Evolutionary conservation across 768 basidiomycete genomes (phyloP).

Genomic region (Collybiopsis confluens): DNA sequence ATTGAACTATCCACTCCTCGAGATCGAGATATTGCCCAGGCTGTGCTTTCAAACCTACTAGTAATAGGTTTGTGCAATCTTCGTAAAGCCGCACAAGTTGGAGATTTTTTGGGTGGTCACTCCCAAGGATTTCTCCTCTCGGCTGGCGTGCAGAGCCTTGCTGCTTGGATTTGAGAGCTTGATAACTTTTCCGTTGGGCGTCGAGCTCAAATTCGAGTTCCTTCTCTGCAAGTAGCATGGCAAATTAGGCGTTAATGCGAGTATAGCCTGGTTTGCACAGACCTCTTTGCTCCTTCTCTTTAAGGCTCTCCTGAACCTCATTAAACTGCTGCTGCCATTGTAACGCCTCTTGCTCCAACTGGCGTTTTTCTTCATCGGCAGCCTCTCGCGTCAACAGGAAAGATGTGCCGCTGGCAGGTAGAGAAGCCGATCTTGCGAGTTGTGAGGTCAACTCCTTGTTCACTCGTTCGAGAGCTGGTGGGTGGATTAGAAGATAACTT

Average conservation of each 20-base stretch:
- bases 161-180: slow-evolving; percentile 37
- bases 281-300: slow-evolving; percentile 44
- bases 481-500: slow-evolving; percentile 7
- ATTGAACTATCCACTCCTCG: slow-evolving; percentile 62
- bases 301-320: slow-evolving; percentile 35
- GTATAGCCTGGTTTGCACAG: too few relatives aligned
- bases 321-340: slow-evolving; percentile 39
- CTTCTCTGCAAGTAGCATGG: slow-evolving; percentile 33
- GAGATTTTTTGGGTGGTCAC: slow-evolving; percentile 54
- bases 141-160: slow-evolving; percentile 32
- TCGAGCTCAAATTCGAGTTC: slow-evolving; percentile 61
- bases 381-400: slow-evolving; percentile 69
- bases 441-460: slow-evolving; percentile 52
- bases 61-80: slow-evolving; percentile 76
- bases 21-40: slow-evolving; percentile 31
- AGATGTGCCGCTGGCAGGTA: slow-evolving; percentile 43
- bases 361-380: slow-evolving; percentile 64
- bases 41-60: slow-evolving; percentile 52
- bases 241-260: too few relatives aligned
- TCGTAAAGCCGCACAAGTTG: slow-evolving; percentile 76
- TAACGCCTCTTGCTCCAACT: slow-evolving; percentile 42
- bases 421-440: slow-evolving; percentile 50
- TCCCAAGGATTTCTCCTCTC: slow-evolving; percentile 27
- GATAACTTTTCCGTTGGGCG: slow-evolving; percentile 47
- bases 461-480: slow-evolving; percentile 53